These are phyloP conservation scores for Vitis amurensis DNA, from an alignment of 164 flowering plant species.

Conservation along the genomic window DNA sequence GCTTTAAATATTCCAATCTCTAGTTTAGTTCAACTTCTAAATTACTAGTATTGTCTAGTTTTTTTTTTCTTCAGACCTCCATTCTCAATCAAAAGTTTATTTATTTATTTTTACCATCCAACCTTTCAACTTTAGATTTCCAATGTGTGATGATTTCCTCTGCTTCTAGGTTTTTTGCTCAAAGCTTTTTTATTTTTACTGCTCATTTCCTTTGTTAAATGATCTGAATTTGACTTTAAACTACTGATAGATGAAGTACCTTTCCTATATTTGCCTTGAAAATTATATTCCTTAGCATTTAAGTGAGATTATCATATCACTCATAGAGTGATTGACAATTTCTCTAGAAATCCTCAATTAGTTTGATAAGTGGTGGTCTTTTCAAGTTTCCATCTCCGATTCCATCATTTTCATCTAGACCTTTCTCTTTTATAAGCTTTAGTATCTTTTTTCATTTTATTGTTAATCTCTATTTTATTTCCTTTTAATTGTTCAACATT, in stretches of 20 bases:
- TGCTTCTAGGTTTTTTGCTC: slow-evolving; percentile 39
- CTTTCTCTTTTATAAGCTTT: slow-evolving; percentile 40
- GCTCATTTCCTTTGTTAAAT: slow-evolving; percentile 23
- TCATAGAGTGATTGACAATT: slow-evolving; percentile 46
- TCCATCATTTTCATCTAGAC: slow-evolving; percentile 27
- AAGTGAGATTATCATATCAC: slow-evolving; percentile 49
- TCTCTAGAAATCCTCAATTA: slow-evolving; percentile 51
- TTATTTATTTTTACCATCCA: slow-evolving; percentile 13
- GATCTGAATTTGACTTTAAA: slow-evolving; percentile 48
- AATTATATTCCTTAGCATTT: slow-evolving; percentile 39
- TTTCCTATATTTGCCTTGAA: slow-evolving; percentile 22
- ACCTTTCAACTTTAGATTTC: slow-evolving; percentile 31
- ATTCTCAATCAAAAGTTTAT: slow-evolving; percentile 30
- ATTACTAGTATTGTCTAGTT: slow-evolving; percentile 31
- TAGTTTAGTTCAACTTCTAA: slow-evolving; percentile 38
- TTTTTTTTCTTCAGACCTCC: slow-evolving; percentile 24
- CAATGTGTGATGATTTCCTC: slow-evolving; percentile 34
- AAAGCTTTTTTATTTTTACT: slow-evolving; percentile 36
- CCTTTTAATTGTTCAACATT: slow-evolving; percentile 57
- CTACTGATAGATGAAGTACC: slow-evolving; percentile 37
- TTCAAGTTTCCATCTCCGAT: slow-evolving; percentile 17
- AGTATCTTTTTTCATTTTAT: slow-evolving; percentile 49
- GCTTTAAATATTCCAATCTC: slow-evolving; percentile 34
- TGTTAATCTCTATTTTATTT: slow-evolving; percentile 1
- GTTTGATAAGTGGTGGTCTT: slow-evolving; percentile 33